Evolutionary conservation across 495 filamentous ascomycete genomes (phyloP).

Genomic region (Mytilinidion resinicola): DNA sequence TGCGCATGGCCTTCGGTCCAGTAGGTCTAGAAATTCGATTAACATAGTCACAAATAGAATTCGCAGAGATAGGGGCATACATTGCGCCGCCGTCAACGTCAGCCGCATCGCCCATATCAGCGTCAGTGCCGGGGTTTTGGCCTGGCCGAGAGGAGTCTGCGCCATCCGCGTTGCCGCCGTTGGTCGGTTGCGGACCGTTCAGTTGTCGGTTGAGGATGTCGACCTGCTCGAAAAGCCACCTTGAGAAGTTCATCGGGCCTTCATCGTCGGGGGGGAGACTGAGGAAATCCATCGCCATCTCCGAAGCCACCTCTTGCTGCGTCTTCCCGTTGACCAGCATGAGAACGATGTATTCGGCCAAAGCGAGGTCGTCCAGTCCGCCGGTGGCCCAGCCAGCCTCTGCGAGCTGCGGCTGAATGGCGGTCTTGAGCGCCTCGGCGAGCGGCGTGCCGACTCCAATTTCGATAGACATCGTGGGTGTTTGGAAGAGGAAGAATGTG

Average conservation of each 20-base stretch:
- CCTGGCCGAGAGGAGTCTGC: neutral
- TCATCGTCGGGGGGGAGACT: conserved; percentile 75
- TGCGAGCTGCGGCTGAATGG: conserved; percentile 86
- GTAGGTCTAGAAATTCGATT: conserved; percentile 59
- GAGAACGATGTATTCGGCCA: conserved; percentile 91
- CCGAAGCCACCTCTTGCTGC: conserved; percentile 78
- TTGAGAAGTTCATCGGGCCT: conserved; percentile 74
- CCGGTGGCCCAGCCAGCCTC: conserved; percentile 87
- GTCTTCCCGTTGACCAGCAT: conserved; percentile 95
- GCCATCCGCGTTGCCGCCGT: neutral
- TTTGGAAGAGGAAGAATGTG: neutral
- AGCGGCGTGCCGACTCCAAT: conserved; percentile 68
- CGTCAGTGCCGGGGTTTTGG: conserved; percentile 40
- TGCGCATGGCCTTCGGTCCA: conserved; percentile 92
- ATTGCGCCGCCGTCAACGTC: conserved; percentile 49
- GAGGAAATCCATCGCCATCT: conserved; percentile 84
- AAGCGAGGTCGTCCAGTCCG: conserved; percentile 69
- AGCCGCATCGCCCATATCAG: conserved; percentile 62
- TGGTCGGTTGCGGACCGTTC: conserved; percentile 39
- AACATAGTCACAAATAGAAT: neutral
- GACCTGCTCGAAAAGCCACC: conserved; percentile 86
- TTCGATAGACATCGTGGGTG: conserved; percentile 60
- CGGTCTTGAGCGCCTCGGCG: conserved; percentile 69
- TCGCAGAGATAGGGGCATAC: conserved; percentile 48
- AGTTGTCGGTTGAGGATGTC: conserved; percentile 58